Evolutionary conservation across 1,139 yeast genomes (phyloP).

Genomic region (Candida glucosophila): DNA sequence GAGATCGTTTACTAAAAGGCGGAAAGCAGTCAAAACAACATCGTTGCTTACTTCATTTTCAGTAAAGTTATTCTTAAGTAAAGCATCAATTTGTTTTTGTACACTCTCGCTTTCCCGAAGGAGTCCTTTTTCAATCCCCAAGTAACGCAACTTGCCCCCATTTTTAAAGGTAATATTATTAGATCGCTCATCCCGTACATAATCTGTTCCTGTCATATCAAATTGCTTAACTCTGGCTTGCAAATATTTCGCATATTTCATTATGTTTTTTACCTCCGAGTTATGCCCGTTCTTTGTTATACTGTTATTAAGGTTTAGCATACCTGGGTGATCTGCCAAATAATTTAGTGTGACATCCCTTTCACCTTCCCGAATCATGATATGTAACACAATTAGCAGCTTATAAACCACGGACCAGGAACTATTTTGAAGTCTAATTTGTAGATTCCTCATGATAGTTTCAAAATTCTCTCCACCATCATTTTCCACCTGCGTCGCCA

Average conservation of each 20-base stretch:
- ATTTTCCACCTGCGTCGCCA: conserved; percentile 53
- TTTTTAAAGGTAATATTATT: conserved; percentile 34
- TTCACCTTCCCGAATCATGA: conserved; percentile 90
- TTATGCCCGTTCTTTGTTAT: conserved; percentile 17
- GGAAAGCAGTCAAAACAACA: conserved; percentile 71
- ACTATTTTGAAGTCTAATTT: conserved; percentile 55
- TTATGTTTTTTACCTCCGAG: conserved; percentile 53
- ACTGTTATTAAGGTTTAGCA: conserved; percentile 42
- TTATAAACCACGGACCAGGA: conserved; percentile 92
- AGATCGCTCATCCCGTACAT: conserved; percentile 61
- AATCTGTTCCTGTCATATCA: conserved; percentile 59
- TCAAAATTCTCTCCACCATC: conserved; percentile 46
- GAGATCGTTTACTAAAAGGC: conserved; percentile 80
- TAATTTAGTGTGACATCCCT: conserved; percentile 60
- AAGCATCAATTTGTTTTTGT: conserved; percentile 67
- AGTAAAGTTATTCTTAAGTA: conserved; percentile 65
- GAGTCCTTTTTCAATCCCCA: conserved; percentile 72
- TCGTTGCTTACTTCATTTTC: conserved; percentile 78
- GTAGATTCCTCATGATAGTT: conserved; percentile 59
- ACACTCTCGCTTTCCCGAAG: conserved; percentile 81
- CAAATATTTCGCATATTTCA: conserved; percentile 67
- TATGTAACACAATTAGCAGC: conserved; percentile 74
- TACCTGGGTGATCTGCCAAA: conserved; percentile 46
- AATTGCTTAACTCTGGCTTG: conserved; percentile 62
- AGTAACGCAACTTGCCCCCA: conserved; percentile 58